Conservation (phyloP, 2,329 filamentous ascomycete species). For the Colletotrichum liriopes region DNA sequence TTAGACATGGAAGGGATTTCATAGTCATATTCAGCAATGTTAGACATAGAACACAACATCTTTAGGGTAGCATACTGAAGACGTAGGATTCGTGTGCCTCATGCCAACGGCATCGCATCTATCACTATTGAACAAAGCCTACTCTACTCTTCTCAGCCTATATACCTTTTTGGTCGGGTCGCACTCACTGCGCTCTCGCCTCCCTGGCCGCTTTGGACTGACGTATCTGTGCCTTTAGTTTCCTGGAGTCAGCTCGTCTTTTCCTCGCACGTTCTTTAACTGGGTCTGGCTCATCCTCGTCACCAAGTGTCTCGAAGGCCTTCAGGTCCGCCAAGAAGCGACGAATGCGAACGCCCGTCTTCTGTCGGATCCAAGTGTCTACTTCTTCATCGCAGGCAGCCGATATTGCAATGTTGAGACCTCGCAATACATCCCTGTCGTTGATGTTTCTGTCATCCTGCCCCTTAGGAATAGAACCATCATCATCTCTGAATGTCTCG, state of each 20-base stretch:
- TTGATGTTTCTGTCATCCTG: constrained; percentile 58
- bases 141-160: background rate
- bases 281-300: constrained; percentile 48
- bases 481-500: constrained; percentile 38
- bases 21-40: background rate
- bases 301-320: constrained; percentile 63
- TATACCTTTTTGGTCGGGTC: background rate
- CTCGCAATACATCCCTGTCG: constrained; percentile 68
- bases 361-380: constrained; percentile 66
- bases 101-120: background rate
- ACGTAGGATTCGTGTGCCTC: constrained; percentile 3
- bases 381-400: constrained; percentile 70
- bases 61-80: background rate
- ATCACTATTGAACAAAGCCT: background rate
- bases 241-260: constrained; percentile 53
- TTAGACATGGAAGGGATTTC: too few relatives aligned
- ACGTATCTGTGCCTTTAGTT: constrained; percentile 55
- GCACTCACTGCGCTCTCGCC: constrained; percentile 16
- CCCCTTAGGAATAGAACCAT: constrained; percentile 46
- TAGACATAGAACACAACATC: too few relatives aligned
- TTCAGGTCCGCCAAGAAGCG: constrained; percentile 70
- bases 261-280: constrained; percentile 48
- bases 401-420: constrained; percentile 69
- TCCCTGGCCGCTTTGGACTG: constrained; percentile 46
- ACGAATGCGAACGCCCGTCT: constrained; percentile 68